Percentiles rank a stretch among this genome's conserved stretches.
These are phyloP conservation scores for Nyssa sinensis DNA, from an alignment of 148 eudicot species.

Conservation along the genomic window DNA sequence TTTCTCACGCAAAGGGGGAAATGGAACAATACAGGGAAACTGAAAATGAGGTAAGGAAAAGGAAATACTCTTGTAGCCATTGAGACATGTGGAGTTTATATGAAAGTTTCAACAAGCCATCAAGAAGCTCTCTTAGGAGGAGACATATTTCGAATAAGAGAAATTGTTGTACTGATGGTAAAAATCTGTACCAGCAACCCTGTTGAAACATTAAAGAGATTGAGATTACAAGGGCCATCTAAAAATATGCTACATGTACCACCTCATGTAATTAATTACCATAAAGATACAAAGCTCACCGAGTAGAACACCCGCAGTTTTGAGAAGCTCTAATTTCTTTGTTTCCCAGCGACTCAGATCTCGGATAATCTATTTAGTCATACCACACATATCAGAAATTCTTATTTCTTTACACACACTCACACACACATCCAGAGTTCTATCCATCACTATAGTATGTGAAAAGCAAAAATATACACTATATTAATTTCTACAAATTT, in stretches of 20 bases:
- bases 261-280: neutral
- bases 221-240: neutral
- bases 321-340: conserved; percentile 35
- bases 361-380: conserved; percentile 29
- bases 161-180: conserved; percentile 38
- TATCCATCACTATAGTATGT: too few species aligned
- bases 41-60: conserved; percentile 3
- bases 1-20: neutral
- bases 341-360: conserved; percentile 38
- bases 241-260: neutral
- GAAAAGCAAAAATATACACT: neutral
- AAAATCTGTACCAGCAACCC: conserved; percentile 43
- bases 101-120: conserved; percentile 17
- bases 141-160: conserved; percentile 61
- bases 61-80: neutral
- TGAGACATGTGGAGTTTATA: neutral
- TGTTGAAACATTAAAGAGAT: conserved; percentile 32
- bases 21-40: neutral
- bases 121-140: conserved; percentile 58
- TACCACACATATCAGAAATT: neutral
- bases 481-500: neutral
- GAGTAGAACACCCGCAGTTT: conserved; percentile 26
- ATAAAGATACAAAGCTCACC: conserved; percentile 36
- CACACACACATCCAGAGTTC: too few species aligned
- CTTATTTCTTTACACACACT: neutral